Evolutionary conservation across 139 green algal species (phyloP), one percentile per base, ranked within the genome.

Genomic region (Pleodorina starrii): DNA sequence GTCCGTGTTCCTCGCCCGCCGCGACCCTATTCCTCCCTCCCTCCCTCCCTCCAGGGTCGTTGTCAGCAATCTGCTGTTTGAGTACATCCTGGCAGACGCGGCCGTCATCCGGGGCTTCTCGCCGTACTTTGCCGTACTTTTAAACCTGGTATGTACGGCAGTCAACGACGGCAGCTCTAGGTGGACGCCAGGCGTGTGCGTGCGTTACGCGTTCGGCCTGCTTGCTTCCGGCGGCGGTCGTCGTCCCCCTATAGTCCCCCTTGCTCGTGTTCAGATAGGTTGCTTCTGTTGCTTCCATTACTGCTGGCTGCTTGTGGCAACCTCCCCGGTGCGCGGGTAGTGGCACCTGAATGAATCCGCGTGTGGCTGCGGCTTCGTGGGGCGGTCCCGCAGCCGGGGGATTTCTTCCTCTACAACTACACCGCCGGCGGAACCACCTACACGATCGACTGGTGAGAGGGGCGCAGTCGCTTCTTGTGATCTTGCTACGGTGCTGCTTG

Each of bases 31-130:
- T 2, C 19, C 72, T 51, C 40, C 32, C 27, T 80, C 43, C 35
- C 1, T 35, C 7, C 40, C 25, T 36, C 17, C 35, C 29, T 46
- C 32, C 76, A 84, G 80, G 83, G 42, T 88, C 3, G 83, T 88
- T 2, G 74, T 72, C 0, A 92, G 88, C 68, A 97, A 96, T 78
- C 82, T 97, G 17, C 90, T 95, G 1, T 82, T 97, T 32, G 95
- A 97, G 46, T 96, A 97, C 81, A 92, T 95, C n/a, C 86, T 97
- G 74, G 91, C 93, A 12, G 91, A 90, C 48, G 95, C 95, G 0
- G 95, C 94, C 1, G 90, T 94, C 23, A 93, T 92, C 5, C 92
- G 95, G 3, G 92, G 92, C 36, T 96, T 96, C 79, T 89, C 94
- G 0, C 93, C 91, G 19, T 97, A 97, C 88, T 92, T 95, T 57